These are phyloP conservation scores for Bruguiera gymnorhiza DNA, from an alignment of 345 rosid genomes.

Conservation along the genomic window DNA sequence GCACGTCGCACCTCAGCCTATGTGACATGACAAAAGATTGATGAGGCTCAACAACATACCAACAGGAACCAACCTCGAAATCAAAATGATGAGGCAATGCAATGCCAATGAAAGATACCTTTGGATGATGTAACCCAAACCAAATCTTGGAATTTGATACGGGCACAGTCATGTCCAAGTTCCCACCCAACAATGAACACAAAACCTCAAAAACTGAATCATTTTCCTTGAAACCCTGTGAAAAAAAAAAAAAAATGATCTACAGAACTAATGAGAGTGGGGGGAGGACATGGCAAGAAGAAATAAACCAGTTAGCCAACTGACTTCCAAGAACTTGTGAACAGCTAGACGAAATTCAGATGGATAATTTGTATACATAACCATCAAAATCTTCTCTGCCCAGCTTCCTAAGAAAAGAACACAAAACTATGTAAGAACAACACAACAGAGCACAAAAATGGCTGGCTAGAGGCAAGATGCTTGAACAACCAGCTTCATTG, in stretches of 20 bases:
- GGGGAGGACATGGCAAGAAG: conserved; percentile 7
- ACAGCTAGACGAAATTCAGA: conserved; percentile 56
- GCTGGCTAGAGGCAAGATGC: not conserved
- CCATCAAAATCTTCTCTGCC: conserved; percentile 63
- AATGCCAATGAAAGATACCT: conserved; percentile 42
- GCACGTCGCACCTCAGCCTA: conserved; percentile 80
- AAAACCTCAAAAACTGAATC: conserved; percentile 49
- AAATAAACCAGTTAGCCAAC: conserved; percentile 7
- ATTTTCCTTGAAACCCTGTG: conserved; percentile 56
- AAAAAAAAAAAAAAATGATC: conserved; percentile 3
- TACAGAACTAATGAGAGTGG: not conserved
- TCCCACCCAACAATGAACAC: conserved; percentile 56
- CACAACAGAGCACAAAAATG: not conserved
- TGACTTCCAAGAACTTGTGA: conserved; percentile 62
- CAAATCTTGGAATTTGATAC: conserved; percentile 69
- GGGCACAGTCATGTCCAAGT: conserved; percentile 41
- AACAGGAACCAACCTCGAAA: conserved; percentile 9
- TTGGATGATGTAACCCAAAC: conserved; percentile 85
- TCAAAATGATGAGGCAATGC: conserved; percentile 1
- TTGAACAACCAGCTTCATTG: not conserved
- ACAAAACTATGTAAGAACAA: not conserved
- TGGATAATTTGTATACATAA: conserved; percentile 63
- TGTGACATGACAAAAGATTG: conserved; percentile 18
- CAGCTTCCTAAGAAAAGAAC: conserved; percentile 53
- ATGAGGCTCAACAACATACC: conserved; percentile 12